A percentile compares a stretch with the other conserved stretches of the same genome.
Conservation (phyloP, 352 stramenopile species). For the Pilasporangium apinafurcum region DNA sequence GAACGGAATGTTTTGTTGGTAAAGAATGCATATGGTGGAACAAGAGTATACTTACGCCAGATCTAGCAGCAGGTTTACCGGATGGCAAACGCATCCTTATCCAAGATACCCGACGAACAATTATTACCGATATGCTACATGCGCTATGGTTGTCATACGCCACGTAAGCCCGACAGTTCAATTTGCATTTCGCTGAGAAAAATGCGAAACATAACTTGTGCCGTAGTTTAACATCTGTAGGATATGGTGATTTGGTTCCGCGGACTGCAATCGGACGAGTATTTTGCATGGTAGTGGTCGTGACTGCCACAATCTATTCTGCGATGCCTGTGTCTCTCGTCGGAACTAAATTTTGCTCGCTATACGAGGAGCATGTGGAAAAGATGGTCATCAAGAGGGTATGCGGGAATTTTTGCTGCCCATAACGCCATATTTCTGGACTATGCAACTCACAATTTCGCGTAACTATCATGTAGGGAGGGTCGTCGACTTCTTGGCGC, state of each 20-base stretch:
- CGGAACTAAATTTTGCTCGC: constrained; percentile 58
- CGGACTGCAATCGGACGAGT: constrained; percentile 58
- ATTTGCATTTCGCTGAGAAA: background rate
- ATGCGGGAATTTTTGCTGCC: constrained; percentile 1
- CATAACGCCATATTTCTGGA: background rate
- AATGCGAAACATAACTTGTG: background rate
- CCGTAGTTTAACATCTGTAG: constrained; percentile 55
- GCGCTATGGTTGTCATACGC: constrained; percentile 66
- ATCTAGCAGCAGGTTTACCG: constrained; percentile 24
- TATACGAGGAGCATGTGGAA: constrained; percentile 66
- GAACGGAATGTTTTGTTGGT: constrained; percentile 58
- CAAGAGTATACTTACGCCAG: constrained; percentile 44
- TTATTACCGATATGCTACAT: constrained; percentile 64
- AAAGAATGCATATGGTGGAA: constrained; percentile 48
- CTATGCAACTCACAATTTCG: background rate
- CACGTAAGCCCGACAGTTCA: no score
- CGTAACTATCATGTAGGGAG: constrained; percentile 20
- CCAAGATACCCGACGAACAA: constrained; percentile 31
- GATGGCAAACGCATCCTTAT: constrained; percentile 58
- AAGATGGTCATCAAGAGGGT: constrained; percentile 54
- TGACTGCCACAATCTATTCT: constrained; percentile 62
- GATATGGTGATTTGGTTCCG: constrained; percentile 62
- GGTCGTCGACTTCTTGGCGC: constrained; percentile 46
- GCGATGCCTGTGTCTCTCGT: constrained; percentile 74
- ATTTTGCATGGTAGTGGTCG: constrained; percentile 57